phyloP scores from a whole-genome alignment of 768 basidiomycete species.

The Steccherinum ochraceum region DNA sequence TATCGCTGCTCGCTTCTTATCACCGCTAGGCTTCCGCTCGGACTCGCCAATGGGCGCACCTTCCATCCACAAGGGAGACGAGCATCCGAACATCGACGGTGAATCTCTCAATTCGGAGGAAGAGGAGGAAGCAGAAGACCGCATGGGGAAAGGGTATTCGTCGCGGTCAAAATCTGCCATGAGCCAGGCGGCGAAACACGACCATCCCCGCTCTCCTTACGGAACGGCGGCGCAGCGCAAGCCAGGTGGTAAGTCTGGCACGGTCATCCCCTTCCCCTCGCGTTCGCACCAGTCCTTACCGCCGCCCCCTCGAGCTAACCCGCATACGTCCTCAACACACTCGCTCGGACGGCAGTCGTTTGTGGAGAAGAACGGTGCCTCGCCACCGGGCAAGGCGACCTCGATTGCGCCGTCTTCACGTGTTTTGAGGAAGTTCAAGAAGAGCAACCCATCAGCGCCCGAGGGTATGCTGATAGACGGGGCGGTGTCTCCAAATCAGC shows the following conservation, averaged over 20 bases:
- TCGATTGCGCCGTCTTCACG: slow-evolving; percentile 25
- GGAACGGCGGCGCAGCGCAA: slow-evolving; percentile 41
- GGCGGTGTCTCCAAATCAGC: slow-evolving; percentile 63
- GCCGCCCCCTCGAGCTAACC: slow-evolving; percentile 50
- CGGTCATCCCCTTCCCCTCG: slow-evolving; percentile 68
- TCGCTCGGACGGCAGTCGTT: slow-evolving; percentile 70
- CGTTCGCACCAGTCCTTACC: slow-evolving; percentile 77
- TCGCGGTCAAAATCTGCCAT: slow-evolving; percentile 24
- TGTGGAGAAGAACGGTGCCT: slow-evolving; percentile 40
- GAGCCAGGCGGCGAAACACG: slow-evolving; percentile 41
- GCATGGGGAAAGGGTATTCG: slow-evolving; percentile 37
- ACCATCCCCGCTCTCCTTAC: slow-evolving; percentile 76
- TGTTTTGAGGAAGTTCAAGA: slow-evolving; percentile 64
- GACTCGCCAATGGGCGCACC: slow-evolving; percentile 35
- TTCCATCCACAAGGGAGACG: slow-evolving; percentile 35
- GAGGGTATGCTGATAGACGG: slow-evolving; percentile 39
- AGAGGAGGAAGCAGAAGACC: slow-evolving; percentile 52
- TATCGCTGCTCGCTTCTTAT: slow-evolving; percentile 90
- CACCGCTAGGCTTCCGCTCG: slow-evolving; percentile 43
- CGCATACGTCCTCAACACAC: slow-evolving; percentile 56
- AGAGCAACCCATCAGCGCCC: slow-evolving; percentile 41
- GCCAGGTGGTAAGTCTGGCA: slow-evolving; percentile 33
- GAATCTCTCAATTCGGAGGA: slow-evolving; percentile 74
- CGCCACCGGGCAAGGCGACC: slow-evolving; percentile 24
- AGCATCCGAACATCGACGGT: slow-evolving; percentile 64